These are phyloP conservation scores for Yamadazyma mexicana DNA, from an alignment of 1,139 yeast genomes.

Conservation along the genomic window DNA sequence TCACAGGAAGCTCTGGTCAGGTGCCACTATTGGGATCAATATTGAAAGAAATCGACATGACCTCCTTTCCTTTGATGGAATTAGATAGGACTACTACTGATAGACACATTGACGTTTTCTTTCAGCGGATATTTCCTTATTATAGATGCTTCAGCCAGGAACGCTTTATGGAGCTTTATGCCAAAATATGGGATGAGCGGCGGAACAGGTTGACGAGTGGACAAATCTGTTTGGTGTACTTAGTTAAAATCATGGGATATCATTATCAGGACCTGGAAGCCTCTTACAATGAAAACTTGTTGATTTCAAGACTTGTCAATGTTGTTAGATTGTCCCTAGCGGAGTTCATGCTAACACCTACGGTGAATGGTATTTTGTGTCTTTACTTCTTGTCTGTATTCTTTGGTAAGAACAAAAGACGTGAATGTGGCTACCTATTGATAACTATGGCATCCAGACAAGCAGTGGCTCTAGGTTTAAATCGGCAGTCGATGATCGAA, in stretches of 20 bases:
- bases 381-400: conserved; percentile 37
- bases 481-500: conserved; percentile 30
- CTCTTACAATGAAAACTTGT: conserved; percentile 18
- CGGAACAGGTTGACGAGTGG: conserved; percentile 17
- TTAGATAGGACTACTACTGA: conserved; percentile 28
- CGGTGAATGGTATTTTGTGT: conserved; percentile 41
- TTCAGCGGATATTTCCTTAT: conserved; percentile 39
- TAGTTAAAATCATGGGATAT: conserved; percentile 40
- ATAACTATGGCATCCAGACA: conserved; percentile 41
- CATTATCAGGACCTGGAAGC: conserved; percentile 1
- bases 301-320: conserved; percentile 2
- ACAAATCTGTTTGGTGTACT: conserved; percentile 39
- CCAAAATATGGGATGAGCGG: conserved; percentile 7
- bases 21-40: conserved; percentile 3
- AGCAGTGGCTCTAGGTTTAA: conserved; percentile 43
- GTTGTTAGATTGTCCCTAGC: conserved; percentile 36
- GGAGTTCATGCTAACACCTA: conserved; percentile 42
- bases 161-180: conserved; percentile 21
- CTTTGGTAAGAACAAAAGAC: conserved; percentile 36
- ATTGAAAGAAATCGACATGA: neutral
- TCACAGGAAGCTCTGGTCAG: conserved; percentile 5
- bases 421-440: conserved; percentile 46
- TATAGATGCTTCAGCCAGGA: conserved; percentile 34
- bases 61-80: conserved; percentile 5
- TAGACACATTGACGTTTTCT: conserved; percentile 31